A percentile compares a stretch with the other conserved stretches of the same genome.
phyloP scores from a whole-genome alignment of 352 stramenopile species.

The Phytophthora agathidicida region DNA sequence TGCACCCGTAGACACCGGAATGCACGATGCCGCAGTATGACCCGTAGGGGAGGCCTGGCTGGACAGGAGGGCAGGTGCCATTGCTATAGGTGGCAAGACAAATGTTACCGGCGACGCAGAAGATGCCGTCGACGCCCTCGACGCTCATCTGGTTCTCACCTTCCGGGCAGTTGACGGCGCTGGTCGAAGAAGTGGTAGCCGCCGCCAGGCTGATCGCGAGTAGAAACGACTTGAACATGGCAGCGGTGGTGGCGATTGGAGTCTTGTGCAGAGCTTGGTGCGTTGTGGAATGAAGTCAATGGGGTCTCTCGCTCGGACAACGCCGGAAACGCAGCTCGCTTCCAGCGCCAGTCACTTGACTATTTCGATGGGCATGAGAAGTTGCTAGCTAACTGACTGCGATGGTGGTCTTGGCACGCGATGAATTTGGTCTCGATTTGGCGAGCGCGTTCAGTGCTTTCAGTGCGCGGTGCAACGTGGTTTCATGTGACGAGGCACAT shows the following conservation, averaged over 20 bases:
- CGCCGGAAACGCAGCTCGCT: neutral
- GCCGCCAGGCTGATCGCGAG: constrained; percentile 31
- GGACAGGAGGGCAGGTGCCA: constrained; percentile 25
- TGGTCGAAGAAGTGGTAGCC: constrained; percentile 10
- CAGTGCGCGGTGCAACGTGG: no score
- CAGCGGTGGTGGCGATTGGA: neutral
- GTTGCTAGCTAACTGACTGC: constrained; percentile 7
- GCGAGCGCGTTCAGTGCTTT: no score
- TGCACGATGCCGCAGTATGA: constrained; percentile 45
- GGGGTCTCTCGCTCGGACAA: no score
- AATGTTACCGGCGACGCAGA: constrained; percentile 29
- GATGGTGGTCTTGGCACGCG: no score
- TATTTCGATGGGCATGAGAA: constrained; percentile 28
- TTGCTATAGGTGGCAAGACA: constrained; percentile 35
- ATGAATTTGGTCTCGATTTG: no score
- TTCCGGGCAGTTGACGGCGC: constrained; percentile 13
- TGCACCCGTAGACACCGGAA: constrained; percentile 45
- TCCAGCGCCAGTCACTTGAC: neutral
- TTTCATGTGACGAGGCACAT: constrained; percentile 19
- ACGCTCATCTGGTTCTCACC: constrained; percentile 42
- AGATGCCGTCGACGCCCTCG: constrained; percentile 34
- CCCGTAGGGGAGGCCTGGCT: constrained; percentile 34
- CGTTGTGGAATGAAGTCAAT: constrained; percentile 21
- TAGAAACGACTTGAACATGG: constrained; percentile 38
- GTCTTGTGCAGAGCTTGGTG: constrained; percentile 11